Evolutionary conservation across 257 asterid genomes (phyloP).

Genomic region (Solanum chilense): DNA sequence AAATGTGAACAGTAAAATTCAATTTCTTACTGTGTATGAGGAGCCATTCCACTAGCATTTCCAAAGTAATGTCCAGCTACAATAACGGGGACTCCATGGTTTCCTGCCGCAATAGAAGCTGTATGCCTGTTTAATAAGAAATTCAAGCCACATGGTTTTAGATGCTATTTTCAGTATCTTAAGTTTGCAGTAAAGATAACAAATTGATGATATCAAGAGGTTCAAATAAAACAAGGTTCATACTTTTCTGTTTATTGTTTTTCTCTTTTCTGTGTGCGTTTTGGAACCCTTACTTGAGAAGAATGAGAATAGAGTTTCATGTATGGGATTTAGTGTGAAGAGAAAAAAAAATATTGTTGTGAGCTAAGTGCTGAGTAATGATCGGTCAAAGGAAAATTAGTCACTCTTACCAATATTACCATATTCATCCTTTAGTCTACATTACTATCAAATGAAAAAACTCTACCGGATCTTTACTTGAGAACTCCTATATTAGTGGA

Average conservation of each 20-base stretch:
- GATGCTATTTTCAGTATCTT: background rate
- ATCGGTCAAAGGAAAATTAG: background rate
- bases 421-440: background rate
- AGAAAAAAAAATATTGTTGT: background rate
- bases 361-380: background rate
- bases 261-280: background rate
- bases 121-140: constrained; percentile 59
- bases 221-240: background rate
- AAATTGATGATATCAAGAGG: background rate
- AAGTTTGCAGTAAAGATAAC: background rate
- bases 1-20: background rate
- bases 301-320: background rate
- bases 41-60: constrained; percentile 99
- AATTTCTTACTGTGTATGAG: constrained; percentile 86
- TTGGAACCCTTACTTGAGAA: background rate
- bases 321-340: background rate
- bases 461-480: background rate
- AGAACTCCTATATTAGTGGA: background rate
- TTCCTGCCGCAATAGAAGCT: constrained; percentile 92
- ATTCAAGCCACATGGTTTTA: background rate
- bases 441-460: background rate
- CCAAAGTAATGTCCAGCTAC: constrained; percentile 91
- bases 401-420: background rate
- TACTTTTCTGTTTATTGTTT: background rate
- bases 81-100: constrained; percentile 82